Percentiles rank a stretch among this genome's conserved stretches.
Conservation (phyloP, 257 asterid species). For the Ligustrum vulgare region DNA sequence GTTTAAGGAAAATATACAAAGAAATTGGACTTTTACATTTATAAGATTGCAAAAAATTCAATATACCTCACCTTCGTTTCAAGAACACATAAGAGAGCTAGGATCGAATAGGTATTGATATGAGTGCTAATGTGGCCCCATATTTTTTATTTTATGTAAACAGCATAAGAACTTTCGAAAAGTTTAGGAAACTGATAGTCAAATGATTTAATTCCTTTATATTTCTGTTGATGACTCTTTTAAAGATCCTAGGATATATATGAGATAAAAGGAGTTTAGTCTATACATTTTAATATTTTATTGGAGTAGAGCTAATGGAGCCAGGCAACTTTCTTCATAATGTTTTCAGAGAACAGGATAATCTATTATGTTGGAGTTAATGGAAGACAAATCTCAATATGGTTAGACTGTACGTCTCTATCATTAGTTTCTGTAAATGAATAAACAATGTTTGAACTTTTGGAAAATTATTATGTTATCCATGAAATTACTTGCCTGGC, state of each 20-base stretch:
- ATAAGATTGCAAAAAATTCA: neutral
- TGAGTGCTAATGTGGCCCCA: neutral
- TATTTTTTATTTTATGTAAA: neutral
- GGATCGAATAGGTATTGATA: neutral
- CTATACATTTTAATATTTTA: neutral
- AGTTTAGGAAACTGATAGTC: neutral
- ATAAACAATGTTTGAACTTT: neutral
- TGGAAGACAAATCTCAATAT: neutral
- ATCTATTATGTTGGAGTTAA: conserved; percentile 1
- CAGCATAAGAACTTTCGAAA: neutral
- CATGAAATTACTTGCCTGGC: neutral
- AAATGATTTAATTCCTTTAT: neutral
- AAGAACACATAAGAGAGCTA: neutral
- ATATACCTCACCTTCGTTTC: neutral
- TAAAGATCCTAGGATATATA: neutral
- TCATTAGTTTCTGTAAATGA: neutral
- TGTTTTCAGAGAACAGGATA: conserved; percentile 10
- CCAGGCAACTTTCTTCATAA: neutral
- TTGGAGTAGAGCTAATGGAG: conserved; percentile 4
- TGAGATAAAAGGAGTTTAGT: neutral
- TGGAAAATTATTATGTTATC: neutral
- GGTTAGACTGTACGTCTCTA: neutral
- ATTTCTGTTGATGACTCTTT: neutral
- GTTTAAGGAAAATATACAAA: neutral
- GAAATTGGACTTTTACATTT: neutral